phyloP scores from a whole-genome alignment of 2,329 filamentous ascomycete genomes.

The Teratosphaeria pseudoeucalypti region DNA sequence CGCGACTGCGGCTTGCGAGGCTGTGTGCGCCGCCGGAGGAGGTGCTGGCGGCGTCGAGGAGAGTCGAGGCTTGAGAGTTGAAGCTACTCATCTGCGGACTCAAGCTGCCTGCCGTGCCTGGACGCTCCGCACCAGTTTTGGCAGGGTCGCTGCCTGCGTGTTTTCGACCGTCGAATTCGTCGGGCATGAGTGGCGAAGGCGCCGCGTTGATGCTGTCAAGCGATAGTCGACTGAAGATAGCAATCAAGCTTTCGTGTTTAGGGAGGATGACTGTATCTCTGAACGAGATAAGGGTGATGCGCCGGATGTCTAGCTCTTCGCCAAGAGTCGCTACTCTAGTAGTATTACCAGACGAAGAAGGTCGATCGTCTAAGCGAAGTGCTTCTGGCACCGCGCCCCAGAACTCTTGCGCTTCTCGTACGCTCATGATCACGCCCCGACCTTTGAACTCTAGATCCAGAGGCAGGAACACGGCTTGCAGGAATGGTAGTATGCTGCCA shows the following conservation, averaged over 20 bases:
- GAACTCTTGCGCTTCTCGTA: conserved; percentile 75
- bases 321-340: conserved; percentile 34
- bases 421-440: conserved; percentile 64
- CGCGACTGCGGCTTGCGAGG: conserved; percentile 54
- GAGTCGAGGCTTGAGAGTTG: conserved; percentile 67
- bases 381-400: conserved; percentile 61
- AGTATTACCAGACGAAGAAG: conserved; percentile 30
- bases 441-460: conserved; percentile 90
- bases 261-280: conserved; percentile 81
- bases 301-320: conserved; percentile 69
- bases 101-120: conserved; percentile 61
- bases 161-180: conserved; percentile 11
- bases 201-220: conserved; percentile 58
- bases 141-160: conserved; percentile 23
- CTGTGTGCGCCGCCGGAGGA: conserved; percentile 36
- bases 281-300: conserved; percentile 78
- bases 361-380: conserved; percentile 31
- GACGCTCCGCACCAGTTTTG: conserved; percentile 22
- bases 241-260: conserved; percentile 77
- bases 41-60: conserved; percentile 54
- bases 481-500: conserved; percentile 78
- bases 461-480: conserved; percentile 89
- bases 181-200: conserved; percentile 23
- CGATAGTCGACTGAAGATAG: conserved; percentile 78
- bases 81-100: conserved; percentile 69